Percentiles rank a stretch among this genome's conserved stretches.
phyloP scores from a whole-genome alignment of 2,329 filamentous ascomycete species.

The Colletotrichum euphorbiae region DNA sequence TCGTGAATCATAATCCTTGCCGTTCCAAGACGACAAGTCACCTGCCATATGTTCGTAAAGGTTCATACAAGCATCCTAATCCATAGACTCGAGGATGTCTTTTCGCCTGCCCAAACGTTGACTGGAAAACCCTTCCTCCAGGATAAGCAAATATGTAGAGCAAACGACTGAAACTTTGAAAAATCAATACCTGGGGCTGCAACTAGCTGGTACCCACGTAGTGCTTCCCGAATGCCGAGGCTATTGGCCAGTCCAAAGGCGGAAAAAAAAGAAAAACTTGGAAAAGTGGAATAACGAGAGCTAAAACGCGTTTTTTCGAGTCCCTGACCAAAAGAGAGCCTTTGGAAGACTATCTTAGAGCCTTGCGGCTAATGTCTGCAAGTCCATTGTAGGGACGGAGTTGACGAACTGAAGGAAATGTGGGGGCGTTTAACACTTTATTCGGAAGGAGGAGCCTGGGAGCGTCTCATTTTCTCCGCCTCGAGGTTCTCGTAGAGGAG shows the following conservation, averaged over 20 bases:
- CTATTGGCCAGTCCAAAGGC: slow-evolving; percentile 11
- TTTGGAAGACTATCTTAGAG: neutral
- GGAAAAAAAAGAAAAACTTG: neutral
- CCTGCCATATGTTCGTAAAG: slow-evolving; percentile 36
- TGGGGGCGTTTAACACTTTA: slow-evolving; percentile 48
- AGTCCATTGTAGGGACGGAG: slow-evolving; percentile 13
- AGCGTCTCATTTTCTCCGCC: slow-evolving; percentile 98
- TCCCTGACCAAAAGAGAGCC: slow-evolving; percentile 18
- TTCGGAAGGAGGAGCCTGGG: slow-evolving; percentile 72
- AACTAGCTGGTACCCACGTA: slow-evolving; percentile 14
- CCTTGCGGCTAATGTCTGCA: slow-evolving; percentile 39
- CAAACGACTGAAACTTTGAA: slow-evolving; percentile 5
- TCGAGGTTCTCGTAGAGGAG: slow-evolving; percentile 98
- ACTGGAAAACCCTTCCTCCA: slow-evolving; percentile 38
- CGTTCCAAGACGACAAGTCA: slow-evolving; percentile 8
- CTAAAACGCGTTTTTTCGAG: slow-evolving; percentile 22
- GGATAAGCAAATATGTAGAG: slow-evolving; percentile 26
- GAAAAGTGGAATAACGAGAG: slow-evolving; percentile 1
- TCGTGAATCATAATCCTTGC: slow-evolving; percentile 35
- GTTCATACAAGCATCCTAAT: slow-evolving; percentile 30
- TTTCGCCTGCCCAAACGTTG: slow-evolving; percentile 37
- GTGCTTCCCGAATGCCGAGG: slow-evolving; percentile 14
- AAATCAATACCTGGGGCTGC: slow-evolving; percentile 24
- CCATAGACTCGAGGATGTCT: slow-evolving; percentile 30
- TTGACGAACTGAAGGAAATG: slow-evolving; percentile 18